Evolutionary conservation across 495 filamentous ascomycete genomes (phyloP).

Genomic region (Hypoxylon subgilvum): DNA sequence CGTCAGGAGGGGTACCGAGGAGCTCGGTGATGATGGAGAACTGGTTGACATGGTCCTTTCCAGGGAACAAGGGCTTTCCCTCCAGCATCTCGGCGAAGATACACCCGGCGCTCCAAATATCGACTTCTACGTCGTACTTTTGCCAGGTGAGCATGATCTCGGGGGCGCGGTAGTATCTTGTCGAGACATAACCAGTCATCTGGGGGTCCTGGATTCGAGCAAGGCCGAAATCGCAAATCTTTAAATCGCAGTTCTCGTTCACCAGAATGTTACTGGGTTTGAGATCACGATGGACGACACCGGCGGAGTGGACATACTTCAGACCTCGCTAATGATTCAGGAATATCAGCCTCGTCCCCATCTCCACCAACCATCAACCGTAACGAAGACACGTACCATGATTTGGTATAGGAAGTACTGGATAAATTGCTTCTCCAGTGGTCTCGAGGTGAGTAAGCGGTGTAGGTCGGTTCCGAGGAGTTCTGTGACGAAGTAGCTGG

Average conservation of each 20-base stretch:
- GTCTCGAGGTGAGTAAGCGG: constrained; percentile 90
- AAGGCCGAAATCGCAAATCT: constrained; percentile 98
- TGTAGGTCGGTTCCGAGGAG: constrained; percentile 96
- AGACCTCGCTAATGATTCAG: constrained; percentile 74
- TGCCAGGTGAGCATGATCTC: constrained; percentile 99
- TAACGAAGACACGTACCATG: constrained; percentile 65
- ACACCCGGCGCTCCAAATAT: constrained; percentile 99
- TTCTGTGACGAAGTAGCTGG: constrained; percentile 96
- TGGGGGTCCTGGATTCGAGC: constrained; percentile 99
- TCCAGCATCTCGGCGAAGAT: constrained; percentile 99
- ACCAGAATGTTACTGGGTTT: constrained; percentile 99
- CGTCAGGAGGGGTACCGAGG: constrained; percentile 95
- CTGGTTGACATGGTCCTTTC: constrained; percentile 99
- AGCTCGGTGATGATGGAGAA: constrained; percentile 99
- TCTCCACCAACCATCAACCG: neutral
- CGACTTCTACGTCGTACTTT: constrained; percentile 98
- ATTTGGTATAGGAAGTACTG: constrained; percentile 99
- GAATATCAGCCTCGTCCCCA: constrained; percentile 7
- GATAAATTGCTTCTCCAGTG: constrained; percentile 98
- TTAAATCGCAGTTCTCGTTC: constrained; percentile 98
- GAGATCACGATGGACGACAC: constrained; percentile 95
- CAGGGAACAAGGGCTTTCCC: constrained; percentile 96
- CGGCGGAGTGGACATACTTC: constrained; percentile 98
- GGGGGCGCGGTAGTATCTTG: constrained; percentile 95
- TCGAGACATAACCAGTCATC: constrained; percentile 99